phyloP scores from a whole-genome alignment of 106 monocot genomes.

The Dendrobium huoshanense region DNA sequence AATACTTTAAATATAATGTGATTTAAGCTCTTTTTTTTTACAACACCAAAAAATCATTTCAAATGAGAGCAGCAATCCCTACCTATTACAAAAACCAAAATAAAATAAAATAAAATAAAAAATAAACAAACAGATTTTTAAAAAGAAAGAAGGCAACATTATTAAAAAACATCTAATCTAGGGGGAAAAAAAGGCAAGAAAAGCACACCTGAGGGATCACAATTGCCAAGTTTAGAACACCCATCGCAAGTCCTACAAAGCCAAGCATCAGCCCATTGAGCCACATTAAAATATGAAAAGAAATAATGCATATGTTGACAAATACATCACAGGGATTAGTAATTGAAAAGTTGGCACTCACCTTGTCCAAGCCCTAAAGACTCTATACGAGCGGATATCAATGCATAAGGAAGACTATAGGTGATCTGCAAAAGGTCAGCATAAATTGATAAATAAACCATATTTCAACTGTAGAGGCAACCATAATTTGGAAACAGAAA shows the following conservation, averaged over 20 bases:
- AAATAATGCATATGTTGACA: background rate
- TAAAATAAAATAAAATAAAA: too few species aligned
- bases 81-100: background rate
- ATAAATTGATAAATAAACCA: background rate
- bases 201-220: conserved; percentile 81
- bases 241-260: conserved; percentile 85
- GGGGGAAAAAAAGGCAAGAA: background rate
- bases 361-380: conserved; percentile 88
- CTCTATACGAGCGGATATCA: conserved; percentile 74
- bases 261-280: background rate
- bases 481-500: background rate
- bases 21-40: background rate
- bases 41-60: background rate
- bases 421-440: conserved; percentile 48
- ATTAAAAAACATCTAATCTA: background rate
- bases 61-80: background rate
- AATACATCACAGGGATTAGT: background rate
- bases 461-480: background rate
- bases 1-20: background rate
- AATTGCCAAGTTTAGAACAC: conserved; percentile 85
- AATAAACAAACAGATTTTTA: background rate
- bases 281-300: conserved; percentile 4
- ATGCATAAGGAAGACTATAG: conserved; percentile 97
- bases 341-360: conserved; percentile 13
- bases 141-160: background rate